phyloP scores from a whole-genome alignment of 768 basidiomycete species.

The Tylopilus balloui region DNA sequence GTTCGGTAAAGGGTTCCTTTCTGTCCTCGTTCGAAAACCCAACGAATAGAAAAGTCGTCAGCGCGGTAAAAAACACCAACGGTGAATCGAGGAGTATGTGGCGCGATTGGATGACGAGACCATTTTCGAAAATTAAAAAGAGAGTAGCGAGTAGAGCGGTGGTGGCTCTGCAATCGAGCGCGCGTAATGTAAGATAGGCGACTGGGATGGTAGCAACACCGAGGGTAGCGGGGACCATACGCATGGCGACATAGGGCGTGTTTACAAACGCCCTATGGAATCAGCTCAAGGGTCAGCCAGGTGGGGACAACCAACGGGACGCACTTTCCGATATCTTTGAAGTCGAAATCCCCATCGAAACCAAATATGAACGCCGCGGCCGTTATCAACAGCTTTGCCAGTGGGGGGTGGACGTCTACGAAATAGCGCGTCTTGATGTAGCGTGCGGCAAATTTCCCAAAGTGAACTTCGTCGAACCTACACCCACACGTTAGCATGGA shows the following conservation, averaged over 20 bases:
- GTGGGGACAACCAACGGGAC: constrained; percentile 25
- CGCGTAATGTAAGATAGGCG: constrained; percentile 90
- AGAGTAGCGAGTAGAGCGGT: constrained; percentile 88
- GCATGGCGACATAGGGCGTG: constrained; percentile 96
- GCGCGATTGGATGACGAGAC: constrained; percentile 90
- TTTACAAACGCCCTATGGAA: constrained; percentile 65
- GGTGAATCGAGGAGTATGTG: constrained; percentile 97
- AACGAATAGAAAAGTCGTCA: constrained; percentile 82
- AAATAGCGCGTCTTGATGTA: constrained; percentile 92
- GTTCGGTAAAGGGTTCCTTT: constrained; percentile 71
- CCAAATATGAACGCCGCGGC: constrained; percentile 83
- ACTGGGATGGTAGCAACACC: constrained; percentile 88
- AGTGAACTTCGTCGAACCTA: constrained; percentile 98
- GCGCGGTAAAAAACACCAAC: constrained; percentile 96
- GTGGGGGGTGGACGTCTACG: constrained; percentile 94
- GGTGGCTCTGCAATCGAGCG: constrained; percentile 86
- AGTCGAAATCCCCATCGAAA: constrained; percentile 92
- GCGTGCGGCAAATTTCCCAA: constrained; percentile 92
- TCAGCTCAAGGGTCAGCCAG: constrained; percentile 1
- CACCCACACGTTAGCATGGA: neutral
- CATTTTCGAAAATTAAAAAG: constrained; percentile 96
- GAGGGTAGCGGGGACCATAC: constrained; percentile 85
- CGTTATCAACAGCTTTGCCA: constrained; percentile 94
- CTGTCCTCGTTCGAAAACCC: constrained; percentile 91
- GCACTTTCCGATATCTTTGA: constrained; percentile 96